phyloP scores from a whole-genome alignment of 2,329 filamentous ascomycete species.

The Botrytis deweyae region DNA sequence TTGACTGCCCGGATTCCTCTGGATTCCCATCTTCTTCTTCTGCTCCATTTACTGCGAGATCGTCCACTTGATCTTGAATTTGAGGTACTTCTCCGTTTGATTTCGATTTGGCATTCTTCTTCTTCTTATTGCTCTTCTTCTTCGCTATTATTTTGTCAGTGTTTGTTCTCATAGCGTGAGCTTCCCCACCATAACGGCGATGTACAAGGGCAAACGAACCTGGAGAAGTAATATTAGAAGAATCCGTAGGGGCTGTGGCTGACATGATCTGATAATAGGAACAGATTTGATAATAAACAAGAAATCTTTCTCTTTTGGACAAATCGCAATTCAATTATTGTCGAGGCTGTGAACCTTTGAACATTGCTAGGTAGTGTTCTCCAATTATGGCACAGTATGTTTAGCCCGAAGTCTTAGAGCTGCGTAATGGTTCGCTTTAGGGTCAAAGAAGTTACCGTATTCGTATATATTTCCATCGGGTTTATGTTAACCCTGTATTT shows the following conservation, averaged over 20 bases:
- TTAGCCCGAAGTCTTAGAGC: conserved; percentile 6
- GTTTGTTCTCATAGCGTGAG: conserved; percentile 22
- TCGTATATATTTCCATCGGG: not conserved
- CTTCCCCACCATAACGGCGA: conserved; percentile 17
- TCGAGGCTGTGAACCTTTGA: conserved; percentile 1
- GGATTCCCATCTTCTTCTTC: conserved; percentile 41
- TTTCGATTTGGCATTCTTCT: conserved; percentile 47
- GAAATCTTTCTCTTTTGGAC: not conserved
- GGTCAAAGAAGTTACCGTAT: conserved; percentile 11
- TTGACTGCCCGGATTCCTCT: conserved; percentile 43
- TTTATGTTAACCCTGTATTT: not conserved
- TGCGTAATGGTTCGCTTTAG: conserved; percentile 13
- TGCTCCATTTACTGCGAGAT: conserved; percentile 43
- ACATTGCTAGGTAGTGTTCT: not conserved
- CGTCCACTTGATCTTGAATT: conserved; percentile 36
- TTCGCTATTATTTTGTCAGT: conserved; percentile 43
- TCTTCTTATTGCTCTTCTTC: conserved; percentile 59
- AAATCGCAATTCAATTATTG: conserved; percentile 10
- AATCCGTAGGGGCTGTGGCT: conserved; percentile 36
- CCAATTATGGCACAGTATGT: conserved; percentile 1
- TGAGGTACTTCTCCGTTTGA: conserved; percentile 41
- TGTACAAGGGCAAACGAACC: conserved; percentile 31
- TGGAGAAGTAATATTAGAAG: conserved; percentile 34
- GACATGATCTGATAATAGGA: conserved; percentile 36
- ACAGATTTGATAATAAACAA: not conserved